Percentiles rank a stretch among this genome's conserved stretches.
phyloP scores from a whole-genome alignment of 2,329 filamentous ascomycete species.

The Acrocalymma vagum region DNA sequence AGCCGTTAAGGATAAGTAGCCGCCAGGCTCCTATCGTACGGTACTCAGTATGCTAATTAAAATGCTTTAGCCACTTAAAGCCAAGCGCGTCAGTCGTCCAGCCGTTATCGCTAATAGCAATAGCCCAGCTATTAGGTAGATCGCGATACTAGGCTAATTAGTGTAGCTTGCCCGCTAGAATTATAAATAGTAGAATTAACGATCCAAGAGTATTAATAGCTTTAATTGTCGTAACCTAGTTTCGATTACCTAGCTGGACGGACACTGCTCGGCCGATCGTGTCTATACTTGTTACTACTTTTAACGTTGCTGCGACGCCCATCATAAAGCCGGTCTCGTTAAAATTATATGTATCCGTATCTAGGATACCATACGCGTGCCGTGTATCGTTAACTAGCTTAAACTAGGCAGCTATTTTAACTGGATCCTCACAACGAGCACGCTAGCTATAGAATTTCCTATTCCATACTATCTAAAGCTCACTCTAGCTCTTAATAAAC shows the following conservation, averaged over 20 bases:
- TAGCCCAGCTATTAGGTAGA: slow-evolving; percentile 32
- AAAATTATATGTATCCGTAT: slow-evolving; percentile 21
- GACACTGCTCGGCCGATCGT: slow-evolving; percentile 10
- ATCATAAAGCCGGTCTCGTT: slow-evolving; percentile 24
- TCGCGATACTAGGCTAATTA: slow-evolving; percentile 5
- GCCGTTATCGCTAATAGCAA: slow-evolving; percentile 38
- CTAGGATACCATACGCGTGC: slow-evolving; percentile 9
- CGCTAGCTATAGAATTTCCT: slow-evolving; percentile 8
- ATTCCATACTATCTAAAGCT: slow-evolving; percentile 18
- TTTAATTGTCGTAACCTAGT: slow-evolving; percentile 16
- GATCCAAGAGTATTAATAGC: slow-evolving; percentile 9
- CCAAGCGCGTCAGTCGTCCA: slow-evolving; percentile 45
- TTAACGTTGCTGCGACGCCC: slow-evolving; percentile 3
- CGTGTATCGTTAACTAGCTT: slow-evolving; percentile 15
- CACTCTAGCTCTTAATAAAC: slow-evolving; percentile 13
- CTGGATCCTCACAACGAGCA: slow-evolving; percentile 7
- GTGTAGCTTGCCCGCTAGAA: slow-evolving; percentile 8
- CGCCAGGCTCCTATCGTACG: slow-evolving; percentile 23
- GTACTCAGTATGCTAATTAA: slow-evolving; percentile 2
- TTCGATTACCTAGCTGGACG: slow-evolving; percentile 12
- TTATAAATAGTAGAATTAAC: slow-evolving; percentile 8
- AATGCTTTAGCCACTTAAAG: slow-evolving; percentile 21
- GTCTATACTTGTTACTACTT: slow-evolving; percentile 4
- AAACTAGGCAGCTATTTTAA: slow-evolving; percentile 11
- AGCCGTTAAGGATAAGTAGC: slow-evolving; percentile 49